Percentiles rank a stretch among this genome's conserved stretches.
These are phyloP conservation scores for Bryoglossum gracile DNA, from an alignment of 495 filamentous ascomycete genomes.

Conservation along the genomic window DNA sequence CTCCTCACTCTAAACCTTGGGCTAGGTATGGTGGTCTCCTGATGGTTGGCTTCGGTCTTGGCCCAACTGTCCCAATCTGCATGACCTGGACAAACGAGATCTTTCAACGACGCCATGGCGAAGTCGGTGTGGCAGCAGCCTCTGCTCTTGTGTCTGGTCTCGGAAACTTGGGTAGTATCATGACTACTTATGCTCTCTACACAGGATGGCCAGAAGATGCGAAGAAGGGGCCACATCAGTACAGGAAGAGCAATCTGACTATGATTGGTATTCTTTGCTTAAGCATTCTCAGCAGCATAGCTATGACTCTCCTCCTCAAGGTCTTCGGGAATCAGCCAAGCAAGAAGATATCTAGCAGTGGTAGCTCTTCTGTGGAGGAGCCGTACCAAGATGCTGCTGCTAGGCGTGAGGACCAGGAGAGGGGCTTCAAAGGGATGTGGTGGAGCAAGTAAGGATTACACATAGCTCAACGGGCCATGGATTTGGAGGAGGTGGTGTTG, in stretches of 20 bases:
- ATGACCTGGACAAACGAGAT: slow-evolving; percentile 93
- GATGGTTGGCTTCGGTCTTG: slow-evolving; percentile 84
- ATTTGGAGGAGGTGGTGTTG: too few relatives aligned
- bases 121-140: slow-evolving; percentile 87
- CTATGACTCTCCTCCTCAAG: slow-evolving; percentile 60
- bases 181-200: slow-evolving; percentile 85
- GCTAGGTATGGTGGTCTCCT: slow-evolving; percentile 82
- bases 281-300: slow-evolving; percentile 62
- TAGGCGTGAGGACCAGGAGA: slow-evolving; percentile 56
- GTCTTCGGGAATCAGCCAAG: slow-evolving; percentile 50
- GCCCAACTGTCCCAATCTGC: slow-evolving; percentile 83
- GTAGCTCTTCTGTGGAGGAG: slow-evolving; percentile 37
- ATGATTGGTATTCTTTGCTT: slow-evolving; percentile 80
- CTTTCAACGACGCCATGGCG: slow-evolving; percentile 82
- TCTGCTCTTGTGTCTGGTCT: slow-evolving; percentile 78
- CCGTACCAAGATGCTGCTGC: slow-evolving; percentile 63
- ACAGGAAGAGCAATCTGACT: slow-evolving; percentile 72
- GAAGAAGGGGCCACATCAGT: slow-evolving; percentile 58
- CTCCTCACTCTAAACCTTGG: slow-evolving; percentile 61
- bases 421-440: slow-evolving; percentile 59
- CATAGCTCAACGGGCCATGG: not conserved
- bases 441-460: slow-evolving; percentile 10
- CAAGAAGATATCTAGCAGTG: slow-evolving; percentile 38
- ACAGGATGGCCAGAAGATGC: slow-evolving; percentile 75
- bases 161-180: slow-evolving; percentile 76